Conservation (phyloP, 2,329 filamentous ascomycete species). For the Hymenoscyphus linearis region DNA sequence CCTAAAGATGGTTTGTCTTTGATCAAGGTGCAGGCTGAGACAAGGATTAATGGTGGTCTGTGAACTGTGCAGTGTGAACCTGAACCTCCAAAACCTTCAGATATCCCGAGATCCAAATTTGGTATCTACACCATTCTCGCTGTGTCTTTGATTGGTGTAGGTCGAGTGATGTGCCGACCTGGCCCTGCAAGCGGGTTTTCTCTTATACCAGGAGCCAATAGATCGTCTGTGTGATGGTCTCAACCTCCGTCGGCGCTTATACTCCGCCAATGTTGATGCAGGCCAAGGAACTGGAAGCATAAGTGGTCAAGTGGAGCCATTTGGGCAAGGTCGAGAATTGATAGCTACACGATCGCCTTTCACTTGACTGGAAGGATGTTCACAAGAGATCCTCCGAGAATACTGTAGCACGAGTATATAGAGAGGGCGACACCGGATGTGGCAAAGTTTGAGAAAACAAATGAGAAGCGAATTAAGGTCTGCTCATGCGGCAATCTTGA, state of each 20-base stretch:
- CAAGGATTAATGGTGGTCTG: background rate
- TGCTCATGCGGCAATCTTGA: conserved; percentile 5
- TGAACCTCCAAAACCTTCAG: conserved; percentile 5
- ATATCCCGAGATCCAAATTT: conserved; percentile 22
- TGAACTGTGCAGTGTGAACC: conserved; percentile 1
- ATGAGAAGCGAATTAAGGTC: background rate
- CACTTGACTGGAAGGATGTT: background rate
- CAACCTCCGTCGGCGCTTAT: conserved; percentile 10
- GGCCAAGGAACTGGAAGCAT: background rate
- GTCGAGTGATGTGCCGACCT: conserved; percentile 16
- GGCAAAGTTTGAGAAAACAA: background rate
- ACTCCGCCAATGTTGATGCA: conserved; percentile 9
- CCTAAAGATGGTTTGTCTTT: conserved; percentile 17
- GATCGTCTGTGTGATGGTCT: background rate
- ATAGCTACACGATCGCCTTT: background rate
- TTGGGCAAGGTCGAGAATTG: background rate
- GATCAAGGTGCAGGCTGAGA: background rate
- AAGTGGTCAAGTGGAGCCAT: background rate
- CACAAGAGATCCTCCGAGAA: background rate
- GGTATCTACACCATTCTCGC: conserved; percentile 17
- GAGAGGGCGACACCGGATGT: background rate
- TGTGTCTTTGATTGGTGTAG: conserved; percentile 11
- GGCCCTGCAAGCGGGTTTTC: conserved; percentile 1
- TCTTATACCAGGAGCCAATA: background rate
- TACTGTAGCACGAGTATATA: background rate